Base-by-base conservation (phyloP, 2,329 filamentous ascomycete species). In the Trichoderma citrinoviride region DNA sequence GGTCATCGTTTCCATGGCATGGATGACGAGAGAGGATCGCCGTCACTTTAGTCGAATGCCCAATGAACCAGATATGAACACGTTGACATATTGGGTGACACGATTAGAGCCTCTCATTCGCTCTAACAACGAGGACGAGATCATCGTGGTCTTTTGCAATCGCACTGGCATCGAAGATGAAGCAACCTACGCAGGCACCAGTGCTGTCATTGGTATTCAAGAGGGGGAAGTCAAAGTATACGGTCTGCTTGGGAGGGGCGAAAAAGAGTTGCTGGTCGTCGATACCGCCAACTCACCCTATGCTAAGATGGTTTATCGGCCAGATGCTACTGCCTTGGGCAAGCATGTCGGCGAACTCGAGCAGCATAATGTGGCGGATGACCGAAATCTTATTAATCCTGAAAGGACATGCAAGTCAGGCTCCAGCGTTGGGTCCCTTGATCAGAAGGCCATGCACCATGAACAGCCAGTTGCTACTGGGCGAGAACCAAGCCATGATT, bases 1-100 rank as follows among this genome's bases (percentile, higher is more conserved):
- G 0, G 86, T 91, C 1, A 85, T 93, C 33, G 69, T 94, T 0
- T 86, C 85, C 4, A 93, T 93, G 90, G 90, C 91, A 0, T 94
- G 90, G 90, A 79, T 91, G 41, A 92, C 90, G 1, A 79, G 73
- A 64, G 86, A 80, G 67, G 82, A 80, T 70, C 81, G 75, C 1
- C 79, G 71, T n/a, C 65, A 66, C 14, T 87, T 79, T 72, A 86
- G 71, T 66, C 80, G 69, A 25, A 78, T 68, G 68, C 85, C 85
- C 0, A 74, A 82, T 1, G 83, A 87, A 58, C 89, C 90, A 0
- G 90, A 93, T 68, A 82, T 91, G 77, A 86, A 91, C 21, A 92
- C 90, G 0, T 73, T 94, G 10, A 85, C 85, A 0, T 94, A 93
- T 70, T 94, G 91, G 91, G 79, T 91, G 0, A 83, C 85, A 21